phyloP scores from a whole-genome alignment of 208 protist species.

The Leishmania arabica region DNA sequence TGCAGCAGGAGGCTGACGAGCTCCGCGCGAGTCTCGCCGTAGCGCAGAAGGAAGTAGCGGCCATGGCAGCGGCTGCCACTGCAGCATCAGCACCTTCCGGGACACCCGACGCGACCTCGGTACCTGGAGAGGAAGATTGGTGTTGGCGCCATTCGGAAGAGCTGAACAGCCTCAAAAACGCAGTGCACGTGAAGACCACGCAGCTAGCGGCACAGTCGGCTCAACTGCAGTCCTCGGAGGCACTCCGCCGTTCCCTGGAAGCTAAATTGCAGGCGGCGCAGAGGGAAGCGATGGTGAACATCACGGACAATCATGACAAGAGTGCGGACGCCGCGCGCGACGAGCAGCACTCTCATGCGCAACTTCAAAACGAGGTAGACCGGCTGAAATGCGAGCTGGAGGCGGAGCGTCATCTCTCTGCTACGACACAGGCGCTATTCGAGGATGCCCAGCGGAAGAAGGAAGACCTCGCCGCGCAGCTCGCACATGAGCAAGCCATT shows the following conservation, averaged over 20 bases:
- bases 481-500: conserved; percentile 39
- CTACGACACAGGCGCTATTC: background rate
- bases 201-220: background rate
- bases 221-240: conserved; percentile 15
- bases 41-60: background rate
- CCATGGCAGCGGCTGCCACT: background rate
- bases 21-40: conserved; percentile 2
- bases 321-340: background rate
- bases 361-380: background rate
- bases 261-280: conserved; percentile 16
- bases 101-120: too few species aligned
- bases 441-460: conserved; percentile 21
- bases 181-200: background rate
- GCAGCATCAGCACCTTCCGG: background rate
- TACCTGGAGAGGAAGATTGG: background rate
- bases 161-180: background rate
- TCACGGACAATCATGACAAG: background rate
- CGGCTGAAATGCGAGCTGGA: background rate
- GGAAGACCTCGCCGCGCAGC: conserved; percentile 44
- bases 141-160: background rate
- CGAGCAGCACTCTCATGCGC: background rate
- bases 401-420: background rate
- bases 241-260: conserved; percentile 4
- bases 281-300: background rate
- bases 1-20: background rate